phyloP scores from a whole-genome alignment of 768 basidiomycete genomes.

The Lactifluus piperatus region DNA sequence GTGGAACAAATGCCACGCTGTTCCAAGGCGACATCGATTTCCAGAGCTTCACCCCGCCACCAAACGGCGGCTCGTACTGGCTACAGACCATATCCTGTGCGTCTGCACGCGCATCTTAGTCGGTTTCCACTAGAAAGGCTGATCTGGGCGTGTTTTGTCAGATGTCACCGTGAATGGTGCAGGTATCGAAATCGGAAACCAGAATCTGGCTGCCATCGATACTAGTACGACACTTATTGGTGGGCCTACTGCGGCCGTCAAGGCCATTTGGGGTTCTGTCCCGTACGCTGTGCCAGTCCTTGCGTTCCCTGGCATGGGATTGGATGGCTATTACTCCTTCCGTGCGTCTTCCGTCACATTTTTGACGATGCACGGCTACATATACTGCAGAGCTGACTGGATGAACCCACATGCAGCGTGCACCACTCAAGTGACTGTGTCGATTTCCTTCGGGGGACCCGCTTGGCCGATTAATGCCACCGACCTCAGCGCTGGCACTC shows the following conservation, averaged over 20 bases:
- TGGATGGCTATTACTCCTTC: conserved; percentile 70
- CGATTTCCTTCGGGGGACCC: conserved; percentile 70
- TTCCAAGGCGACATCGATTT: conserved; percentile 71
- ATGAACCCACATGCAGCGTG: conserved; percentile 47
- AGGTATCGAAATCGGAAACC: conserved; percentile 33
- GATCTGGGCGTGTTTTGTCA: conserved; percentile 23
- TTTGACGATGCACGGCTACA: background rate
- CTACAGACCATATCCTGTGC: conserved; percentile 44
- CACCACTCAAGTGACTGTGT: conserved; percentile 40
- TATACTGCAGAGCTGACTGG: background rate
- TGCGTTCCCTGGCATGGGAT: conserved; percentile 33
- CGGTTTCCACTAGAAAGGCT: background rate
- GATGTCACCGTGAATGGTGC: conserved; percentile 55
- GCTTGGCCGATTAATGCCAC: conserved; percentile 62
- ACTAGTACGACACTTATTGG: conserved; percentile 94
- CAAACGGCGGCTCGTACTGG: conserved; percentile 46
- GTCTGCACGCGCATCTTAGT: conserved; percentile 16
- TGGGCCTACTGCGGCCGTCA: conserved; percentile 57
- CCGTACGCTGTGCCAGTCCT: conserved; percentile 45
- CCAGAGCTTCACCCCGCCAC: conserved; percentile 34
- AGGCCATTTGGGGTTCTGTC: conserved; percentile 57
- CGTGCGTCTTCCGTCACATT: conserved; percentile 41
- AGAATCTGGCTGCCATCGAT: conserved; percentile 72
- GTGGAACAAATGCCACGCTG: conserved; percentile 50
- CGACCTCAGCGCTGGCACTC: conserved; percentile 74